Base-by-base conservation (phyloP, 495 filamentous ascomycete species). In the Amorphotheca resinae region DNA sequence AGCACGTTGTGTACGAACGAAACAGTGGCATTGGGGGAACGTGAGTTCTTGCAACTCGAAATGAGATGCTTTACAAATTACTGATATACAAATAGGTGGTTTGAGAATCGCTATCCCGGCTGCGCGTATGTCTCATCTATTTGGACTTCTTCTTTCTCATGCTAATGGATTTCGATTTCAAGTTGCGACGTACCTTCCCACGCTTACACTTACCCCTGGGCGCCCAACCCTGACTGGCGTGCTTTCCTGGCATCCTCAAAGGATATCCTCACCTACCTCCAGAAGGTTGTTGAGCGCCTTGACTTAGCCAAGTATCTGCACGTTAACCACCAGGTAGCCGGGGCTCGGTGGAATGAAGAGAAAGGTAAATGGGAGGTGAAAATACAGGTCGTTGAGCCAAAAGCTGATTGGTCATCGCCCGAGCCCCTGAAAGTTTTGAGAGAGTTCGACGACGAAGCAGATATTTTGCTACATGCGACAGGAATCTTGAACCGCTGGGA, bases 1-100 rank as follows among this genome's bases (percentile, higher is more conserved):
- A 81, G 11, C 62, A 80, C 17, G 67, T 71, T 22, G 68, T 86
- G 28, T 91, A 85, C 58, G 84, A 91, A 56, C 87, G 87, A 69
- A 88, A 88, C 48, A 57, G 59, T 1, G 80, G 81, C 38, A 67
- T 76, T 46, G 73, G 72, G 8, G 73, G 73, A 5, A 33, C 31
- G 4, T 33, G n/a, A n/a, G n/a, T n/a, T n/a, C n/a, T n/a, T 30
- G 26, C 7, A 30, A 7, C 7, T 30, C 12, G 26, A 6, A 30
- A 30, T 30, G 26, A 30, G 7, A 6, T 30, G 7, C 12, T 7
- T 30, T 30, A 6, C 26, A 7, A 30, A 12, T 12, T 30, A 12
- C 26, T 30, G 26, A 7, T 30, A 30, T 6, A 12, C 7, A 77
- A 73, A 1, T 77, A n/a, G n/a, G n/a, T n/a, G 73, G 73, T 61